phyloP scores from a whole-genome alignment of 768 basidiomycete genomes.

The Lactarius deliciosus region DNA sequence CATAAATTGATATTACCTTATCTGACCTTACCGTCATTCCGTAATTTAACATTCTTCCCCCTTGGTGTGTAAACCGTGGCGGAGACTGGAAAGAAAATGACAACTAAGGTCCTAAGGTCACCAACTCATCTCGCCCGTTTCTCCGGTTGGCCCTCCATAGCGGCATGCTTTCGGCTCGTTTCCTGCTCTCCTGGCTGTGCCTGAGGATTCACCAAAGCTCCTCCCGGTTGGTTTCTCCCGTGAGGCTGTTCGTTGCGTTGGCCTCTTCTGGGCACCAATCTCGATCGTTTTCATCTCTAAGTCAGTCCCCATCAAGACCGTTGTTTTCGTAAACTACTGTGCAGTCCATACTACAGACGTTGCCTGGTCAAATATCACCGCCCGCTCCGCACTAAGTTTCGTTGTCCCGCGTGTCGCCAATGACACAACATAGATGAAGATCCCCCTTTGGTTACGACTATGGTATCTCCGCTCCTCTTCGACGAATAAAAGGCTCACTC shows the following conservation, averaged over 20 bases:
- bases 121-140: conserved; percentile 2
- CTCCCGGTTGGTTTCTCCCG: conserved; percentile 16
- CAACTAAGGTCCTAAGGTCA: too few species aligned
- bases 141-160: background rate
- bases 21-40: conserved; percentile 1
- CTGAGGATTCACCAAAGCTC: conserved; percentile 7
- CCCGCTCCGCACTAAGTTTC: background rate
- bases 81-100: too few species aligned
- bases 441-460: conserved; percentile 2
- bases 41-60: conserved; percentile 1
- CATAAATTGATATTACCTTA: background rate
- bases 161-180: background rate
- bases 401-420: background rate
- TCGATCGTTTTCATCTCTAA: conserved; percentile 28
- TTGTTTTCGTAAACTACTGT: conserved; percentile 8
- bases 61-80: too few species aligned
- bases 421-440: background rate
- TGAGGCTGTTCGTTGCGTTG: conserved; percentile 11
- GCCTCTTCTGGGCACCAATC: conserved; percentile 31
- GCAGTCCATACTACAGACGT: background rate
- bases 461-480: background rate
- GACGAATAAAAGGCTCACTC: conserved; percentile 12
- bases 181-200: conserved; percentile 10
- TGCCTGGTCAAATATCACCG: conserved; percentile 7
- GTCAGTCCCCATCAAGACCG: conserved; percentile 16